Conservation (phyloP, 1,284 basidiomycete genomes). For the Kalmanozyma brasiliensis region DNA sequence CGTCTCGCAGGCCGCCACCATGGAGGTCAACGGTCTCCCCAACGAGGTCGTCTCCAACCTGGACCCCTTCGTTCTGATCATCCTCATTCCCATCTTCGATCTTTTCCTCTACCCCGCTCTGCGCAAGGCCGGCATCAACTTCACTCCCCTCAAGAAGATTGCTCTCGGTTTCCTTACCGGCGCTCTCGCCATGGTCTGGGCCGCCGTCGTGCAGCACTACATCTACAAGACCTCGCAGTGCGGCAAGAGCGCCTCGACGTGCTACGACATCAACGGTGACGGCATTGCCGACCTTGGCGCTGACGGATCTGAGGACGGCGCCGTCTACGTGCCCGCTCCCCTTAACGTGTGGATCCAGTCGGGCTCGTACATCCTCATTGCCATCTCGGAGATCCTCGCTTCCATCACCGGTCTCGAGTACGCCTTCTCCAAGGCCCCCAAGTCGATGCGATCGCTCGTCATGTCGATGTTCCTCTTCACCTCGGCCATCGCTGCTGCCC, state of each 20-base stretch:
- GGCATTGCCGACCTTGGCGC: conserved; percentile 31
- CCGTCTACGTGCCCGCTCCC: conserved; percentile 39
- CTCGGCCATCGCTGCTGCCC: conserved; percentile 72
- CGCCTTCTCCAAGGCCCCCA: conserved; percentile 78
- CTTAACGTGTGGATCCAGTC: conserved; percentile 69
- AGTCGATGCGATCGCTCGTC: conserved; percentile 69
- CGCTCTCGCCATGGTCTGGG: conserved; percentile 73
- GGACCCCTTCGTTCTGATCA: conserved; percentile 75
- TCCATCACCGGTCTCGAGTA: conserved; percentile 83
- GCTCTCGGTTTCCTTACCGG: conserved; percentile 75
- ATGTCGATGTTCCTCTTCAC: conserved; percentile 74
- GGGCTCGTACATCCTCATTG: conserved; percentile 70
- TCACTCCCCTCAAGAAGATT: conserved; percentile 74
- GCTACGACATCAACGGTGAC: conserved; percentile 50
- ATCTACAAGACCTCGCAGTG: conserved; percentile 73
- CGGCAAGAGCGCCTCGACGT: conserved; percentile 69
- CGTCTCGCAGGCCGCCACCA: conserved; percentile 71
- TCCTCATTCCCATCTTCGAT: conserved; percentile 70
- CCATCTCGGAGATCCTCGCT: conserved; percentile 77
- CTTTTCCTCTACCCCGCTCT: conserved; percentile 78
- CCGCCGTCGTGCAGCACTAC: conserved; percentile 74
- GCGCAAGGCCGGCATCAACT: conserved; percentile 75
- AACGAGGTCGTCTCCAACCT: conserved; percentile 84
- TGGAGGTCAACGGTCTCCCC: conserved; percentile 76
- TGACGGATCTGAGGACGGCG: conserved; percentile 22